Base-by-base conservation (phyloP, 805 yeast species). In the Scheffersomyces coipomensis region DNA sequence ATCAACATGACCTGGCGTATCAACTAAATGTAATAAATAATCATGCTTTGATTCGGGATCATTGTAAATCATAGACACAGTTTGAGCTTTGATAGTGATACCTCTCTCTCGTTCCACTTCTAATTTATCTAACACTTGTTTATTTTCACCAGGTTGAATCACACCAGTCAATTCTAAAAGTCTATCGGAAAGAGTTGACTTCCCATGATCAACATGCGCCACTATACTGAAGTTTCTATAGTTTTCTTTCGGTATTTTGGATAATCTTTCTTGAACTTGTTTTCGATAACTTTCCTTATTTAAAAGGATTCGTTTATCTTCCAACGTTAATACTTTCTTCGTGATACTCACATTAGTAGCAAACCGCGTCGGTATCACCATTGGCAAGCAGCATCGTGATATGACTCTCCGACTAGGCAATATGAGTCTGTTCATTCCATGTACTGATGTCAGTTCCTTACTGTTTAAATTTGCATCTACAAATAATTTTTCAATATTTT, bases 1-100 rank as follows among this genome's bases (percentile, higher is more conserved):
- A 60, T 91, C 99, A 23, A 93, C 98, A 59, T 91, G 99, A 0
- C 99, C 99, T 0, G 99, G 99, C 0, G 98, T 91, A 60, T 91
- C 99, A 33, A 93, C 97, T 33, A 91, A 68, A 67, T 91, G 97
- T 33, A 91, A 66, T 39, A 93, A 62, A 56, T 88, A 93, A 50
- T 91, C 97, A 50, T 78, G 68, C 2, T 79, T 78, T 7, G 78
- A 69, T 47, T 79, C 71, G 1, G 68, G 66, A 38, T 68, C 66
- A 25, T 73, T 72, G 59, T 89, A 89, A 43, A 93, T 73, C 97
- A 91, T 93, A 0, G 96, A 76, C 52, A 96, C 91, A 0, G 98
- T 93, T 56, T 93, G 98, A 0, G 98, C 98, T 61, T 91, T 91
- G 39, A 91, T 93, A 0, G 99, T 91, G 52, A 91, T 91, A 2